These are phyloP conservation scores for Boletus vermiculosoides DNA, from an alignment of 768 basidiomycete species.

Conservation along the genomic window DNA sequence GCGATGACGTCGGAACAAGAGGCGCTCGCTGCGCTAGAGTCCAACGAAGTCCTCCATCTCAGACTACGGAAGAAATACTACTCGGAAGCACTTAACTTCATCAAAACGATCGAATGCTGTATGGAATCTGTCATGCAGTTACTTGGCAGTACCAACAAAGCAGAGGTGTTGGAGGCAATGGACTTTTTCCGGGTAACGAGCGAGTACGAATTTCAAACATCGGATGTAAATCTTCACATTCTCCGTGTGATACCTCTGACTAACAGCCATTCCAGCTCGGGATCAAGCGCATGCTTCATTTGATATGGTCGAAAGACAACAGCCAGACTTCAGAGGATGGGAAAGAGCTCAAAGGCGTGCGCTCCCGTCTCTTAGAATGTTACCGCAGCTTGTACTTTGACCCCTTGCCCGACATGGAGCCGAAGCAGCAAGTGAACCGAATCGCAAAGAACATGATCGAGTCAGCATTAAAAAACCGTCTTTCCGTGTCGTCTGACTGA, in stretches of 20 bases:
- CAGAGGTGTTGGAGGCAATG: conserved; percentile 81
- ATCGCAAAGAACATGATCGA: conserved; percentile 98
- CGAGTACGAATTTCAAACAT: conserved; percentile 76
- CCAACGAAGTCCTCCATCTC: conserved; percentile 61
- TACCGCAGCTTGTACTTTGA: conserved; percentile 91
- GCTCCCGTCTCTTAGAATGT: conserved; percentile 83
- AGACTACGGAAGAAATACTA: conserved; percentile 84
- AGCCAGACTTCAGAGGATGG: conserved; percentile 72
- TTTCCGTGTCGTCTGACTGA: not conserved
- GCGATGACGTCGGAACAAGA: conserved; percentile 69
- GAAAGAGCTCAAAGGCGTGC: conserved; percentile 83
- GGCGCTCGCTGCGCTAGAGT: conserved; percentile 65
- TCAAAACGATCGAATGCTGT: conserved; percentile 62
- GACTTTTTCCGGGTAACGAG: conserved; percentile 85
- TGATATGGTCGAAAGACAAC: conserved; percentile 97
- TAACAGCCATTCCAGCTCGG: conserved; percentile 53
- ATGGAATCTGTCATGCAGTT: conserved; percentile 73
- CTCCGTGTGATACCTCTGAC: not conserved
- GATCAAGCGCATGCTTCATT: conserved; percentile 93
- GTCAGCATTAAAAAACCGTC: conserved; percentile 42
- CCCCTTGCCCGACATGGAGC: conserved; percentile 63
- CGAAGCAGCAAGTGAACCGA: conserved; percentile 85
- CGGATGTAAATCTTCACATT: conserved; percentile 52
- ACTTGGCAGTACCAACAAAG: conserved; percentile 82
- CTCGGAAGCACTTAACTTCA: conserved; percentile 81